These are phyloP conservation scores for Leccinum fallax DNA, from an alignment of 1,284 basidiomycete species.

Conservation along the genomic window DNA sequence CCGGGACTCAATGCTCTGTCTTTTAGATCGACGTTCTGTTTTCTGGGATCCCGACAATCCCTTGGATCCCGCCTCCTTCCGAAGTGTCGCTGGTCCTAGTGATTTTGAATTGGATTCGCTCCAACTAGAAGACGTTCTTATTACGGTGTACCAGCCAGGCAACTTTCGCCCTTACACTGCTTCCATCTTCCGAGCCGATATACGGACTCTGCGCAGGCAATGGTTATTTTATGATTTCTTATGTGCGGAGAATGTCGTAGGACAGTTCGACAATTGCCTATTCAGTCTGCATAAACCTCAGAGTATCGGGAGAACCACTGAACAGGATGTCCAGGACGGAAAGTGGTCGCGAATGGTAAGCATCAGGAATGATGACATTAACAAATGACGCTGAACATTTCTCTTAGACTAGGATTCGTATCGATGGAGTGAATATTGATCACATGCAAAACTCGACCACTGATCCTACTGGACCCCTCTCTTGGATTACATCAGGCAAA, in stretches of 20 bases:
- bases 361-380: slow-evolving; percentile 5
- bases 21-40: slow-evolving; percentile 85
- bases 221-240: slow-evolving; percentile 96
- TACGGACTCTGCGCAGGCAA: slow-evolving; percentile 84
- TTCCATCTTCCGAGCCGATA: slow-evolving; percentile 94
- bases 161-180: slow-evolving; percentile 93
- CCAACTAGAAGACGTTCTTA: slow-evolving; percentile 88
- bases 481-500: slow-evolving; percentile 97
- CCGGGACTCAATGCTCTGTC: not conserved
- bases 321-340: slow-evolving; percentile 79
- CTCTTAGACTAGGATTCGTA: slow-evolving; percentile 85
- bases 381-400: slow-evolving; percentile 7
- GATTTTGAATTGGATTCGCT: slow-evolving; percentile 94
- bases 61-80: slow-evolving; percentile 78
- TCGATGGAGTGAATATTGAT: slow-evolving; percentile 97
- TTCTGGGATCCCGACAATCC: slow-evolving; percentile 84
- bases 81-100: slow-evolving; percentile 73
- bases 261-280: slow-evolving; percentile 97
- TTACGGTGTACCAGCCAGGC: slow-evolving; percentile 94
- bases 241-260: slow-evolving; percentile 91
- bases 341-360: slow-evolving; percentile 89
- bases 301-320: slow-evolving; percentile 89
- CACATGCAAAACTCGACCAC: slow-evolving; percentile 89
- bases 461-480: slow-evolving; percentile 81
- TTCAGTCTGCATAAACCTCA: slow-evolving; percentile 98